Evolutionary conservation across 148 eudicot genomes (phyloP).

Genomic region (Amaranthus cruentus): DNA sequence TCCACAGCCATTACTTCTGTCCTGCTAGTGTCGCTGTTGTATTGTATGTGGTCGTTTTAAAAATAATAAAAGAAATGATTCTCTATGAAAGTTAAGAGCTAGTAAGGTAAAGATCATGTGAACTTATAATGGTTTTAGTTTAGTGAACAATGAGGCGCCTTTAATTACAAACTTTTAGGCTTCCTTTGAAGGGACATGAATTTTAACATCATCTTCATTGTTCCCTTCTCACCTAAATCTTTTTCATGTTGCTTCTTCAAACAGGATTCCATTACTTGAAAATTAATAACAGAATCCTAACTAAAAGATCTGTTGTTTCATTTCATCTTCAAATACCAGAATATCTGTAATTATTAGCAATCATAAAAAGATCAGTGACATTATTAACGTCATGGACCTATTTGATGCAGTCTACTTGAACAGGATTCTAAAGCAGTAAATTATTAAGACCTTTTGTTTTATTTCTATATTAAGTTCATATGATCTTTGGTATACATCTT

Average conservation of each 20-base stretch:
- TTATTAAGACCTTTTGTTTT: background rate
- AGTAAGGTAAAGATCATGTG: constrained; percentile 11
- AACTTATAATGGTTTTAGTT: constrained; percentile 21
- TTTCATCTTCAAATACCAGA: background rate
- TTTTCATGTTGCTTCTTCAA: constrained; percentile 28
- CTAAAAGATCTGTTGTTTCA: constrained; percentile 6
- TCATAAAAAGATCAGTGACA: background rate
- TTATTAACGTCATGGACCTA: constrained; percentile 14
- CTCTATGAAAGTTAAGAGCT: background rate
- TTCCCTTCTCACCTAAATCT: background rate
- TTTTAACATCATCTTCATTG: constrained; percentile 21
- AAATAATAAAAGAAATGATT: background rate
- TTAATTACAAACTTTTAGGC: constrained; percentile 29
- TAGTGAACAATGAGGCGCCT: constrained; percentile 23
- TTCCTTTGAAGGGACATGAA: constrained; percentile 26
- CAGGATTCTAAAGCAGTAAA: constrained; percentile 1
- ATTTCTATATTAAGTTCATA: background rate
- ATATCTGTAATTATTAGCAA: background rate
- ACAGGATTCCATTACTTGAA: background rate
- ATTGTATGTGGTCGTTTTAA: constrained; percentile 21
- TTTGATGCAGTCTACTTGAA: background rate
- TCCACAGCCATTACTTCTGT: constrained; percentile 68
- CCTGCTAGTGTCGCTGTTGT: constrained; percentile 18
- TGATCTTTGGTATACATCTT: background rate
- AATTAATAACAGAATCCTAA: constrained; percentile 1